Evolutionary conservation across 208 protist species (phyloP), one percentile per base, ranked within the genome.

Genomic region (Vickermania spadyakhi): DNA sequence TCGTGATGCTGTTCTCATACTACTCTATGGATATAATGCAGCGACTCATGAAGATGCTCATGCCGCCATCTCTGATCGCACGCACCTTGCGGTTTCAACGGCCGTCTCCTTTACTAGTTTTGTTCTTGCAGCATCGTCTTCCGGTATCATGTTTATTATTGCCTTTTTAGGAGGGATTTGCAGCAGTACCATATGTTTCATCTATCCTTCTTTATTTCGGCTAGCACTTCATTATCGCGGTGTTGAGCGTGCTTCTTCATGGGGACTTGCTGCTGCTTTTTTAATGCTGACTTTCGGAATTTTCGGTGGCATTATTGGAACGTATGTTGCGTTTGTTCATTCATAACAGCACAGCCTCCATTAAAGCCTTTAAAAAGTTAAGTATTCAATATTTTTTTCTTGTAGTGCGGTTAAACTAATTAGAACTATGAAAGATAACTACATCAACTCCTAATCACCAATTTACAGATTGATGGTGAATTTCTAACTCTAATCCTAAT

Each of bases 171-270:
- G 82, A 5, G 72, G 70, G 14, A 66, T 86, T 60, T 89, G 82
- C 56, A 86, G 82, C 62, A 83, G 82, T 60, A 84, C 68, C 0
- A 50, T 89, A 7, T 89, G 82, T 60, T 89, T 84, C 56, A 81
- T 61, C 29, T 86, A 82, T 66, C 82, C 82, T 0, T 77, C 82
- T 2, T 52, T 73, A 27, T 89, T 89, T 56, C 75, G 82, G 4
- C 66, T 80, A 45, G 57, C 66, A 1, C 56, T 89, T 25, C 81
- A 89, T 58, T 36, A 62, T 31, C 60, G 72, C 14, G 77, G 81
- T 1, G 58, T 89, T 13, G 67, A 52, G 21, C 70, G 63, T n/a
- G 77, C 68, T 54, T 56, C 64, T n/a, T 36, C 45, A 14, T 50
- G 62, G 2, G 77, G 81, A 54, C 53, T 69, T 13, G 58, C 58